Evolutionary conservation across 805 yeast species (phyloP), one percentile per base, ranked within the genome.

Genomic region (Candida ovalis): DNA sequence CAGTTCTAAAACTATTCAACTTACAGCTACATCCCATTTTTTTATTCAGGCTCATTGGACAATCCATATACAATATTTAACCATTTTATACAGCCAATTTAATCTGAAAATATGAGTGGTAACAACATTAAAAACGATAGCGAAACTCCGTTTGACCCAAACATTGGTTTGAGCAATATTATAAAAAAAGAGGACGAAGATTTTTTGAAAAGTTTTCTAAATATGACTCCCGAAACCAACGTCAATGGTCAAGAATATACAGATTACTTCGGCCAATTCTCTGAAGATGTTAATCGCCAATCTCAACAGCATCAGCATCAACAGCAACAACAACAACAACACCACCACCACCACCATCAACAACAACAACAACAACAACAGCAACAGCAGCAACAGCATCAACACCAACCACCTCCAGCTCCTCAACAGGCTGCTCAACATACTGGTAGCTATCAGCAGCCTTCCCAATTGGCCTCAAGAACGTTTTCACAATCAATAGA

Each of bases 161-260:
- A 37, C 9, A 5, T 17, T 7, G 40, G 15, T 12, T 4, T 12
- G 15, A 41, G 21, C 21, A 27, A 19, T 7, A 15, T 27, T 12
- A 51, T 47, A 15, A 33, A 33, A n/a, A 48, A 48, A 12, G 53
- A 49, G 8, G 55, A 51, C n/a, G 50, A 52, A 10, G 39, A 49
- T 2, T 49, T 44, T 38, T 43, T 47, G 28, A 12, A 30, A 30
- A 30, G 35, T 30, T 49, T 48, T 27, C 21, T 52, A 18, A 49
- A 49, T 21, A 37, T 52, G n/a, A 50, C 55, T 2, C 51, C 51
- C 4, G 47, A 44, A 13, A 32, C 45, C 15, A 41, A 43, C 7
- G 28, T 30, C n/a, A 39, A 46, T 25, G 22, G n/a, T 38, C 49
- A 42, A n/a, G 51, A 46, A 12, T 21, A 44, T 2, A 15, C 38